Base-by-base conservation (phyloP, 192 early-diverging fungal species). In the Backusella liffmaniae region DNA sequence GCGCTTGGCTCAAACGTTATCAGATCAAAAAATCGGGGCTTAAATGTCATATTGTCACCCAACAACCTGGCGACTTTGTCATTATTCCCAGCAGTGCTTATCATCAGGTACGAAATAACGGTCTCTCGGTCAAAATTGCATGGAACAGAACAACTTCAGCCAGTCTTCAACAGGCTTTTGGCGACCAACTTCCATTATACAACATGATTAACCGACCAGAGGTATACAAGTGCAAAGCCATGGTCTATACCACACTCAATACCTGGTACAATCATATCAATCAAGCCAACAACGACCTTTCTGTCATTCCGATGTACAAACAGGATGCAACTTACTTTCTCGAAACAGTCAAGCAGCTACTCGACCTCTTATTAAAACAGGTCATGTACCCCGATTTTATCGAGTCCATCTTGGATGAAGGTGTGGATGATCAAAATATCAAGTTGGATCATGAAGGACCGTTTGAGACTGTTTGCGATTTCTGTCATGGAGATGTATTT, bases 51-150 rank as follows among this genome's bases (percentile, higher is more conserved):
- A 66, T 77, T 18, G 71, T 79, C 15, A 10, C 68, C 3, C 82
- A 83, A 77, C 37, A 26, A 0, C 72, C 74, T 36, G 82, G 82
- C 13, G 82, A 83, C 51, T 51, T 83, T 9, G 82, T 83, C 2
- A 41, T 83, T 51, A 71, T 83, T 16, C 82, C 82, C 15, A 73
- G 72, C 29, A n/a, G 75, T 16, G 77, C 72, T 1, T 79, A 70
- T 26, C 82, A 83, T 67, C 77, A 83, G 59, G 82, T 83, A 39
- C 29, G 66, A 21, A 80, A 80, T 67, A 41, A 32, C 1, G 79
- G 75, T 49, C 41, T 80, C 5, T 67, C 75, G 1, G 42, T 77
- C 15, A 80, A 80, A n/a, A 39, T 80, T 7, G 75, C 79, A 21
- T 80, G 79, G 79, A 80, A 80, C 51, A 37, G 79, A 9, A 67